phyloP scores from a whole-genome alignment of 2,329 filamentous ascomycete species.

The Sporothrix curviconia region DNA sequence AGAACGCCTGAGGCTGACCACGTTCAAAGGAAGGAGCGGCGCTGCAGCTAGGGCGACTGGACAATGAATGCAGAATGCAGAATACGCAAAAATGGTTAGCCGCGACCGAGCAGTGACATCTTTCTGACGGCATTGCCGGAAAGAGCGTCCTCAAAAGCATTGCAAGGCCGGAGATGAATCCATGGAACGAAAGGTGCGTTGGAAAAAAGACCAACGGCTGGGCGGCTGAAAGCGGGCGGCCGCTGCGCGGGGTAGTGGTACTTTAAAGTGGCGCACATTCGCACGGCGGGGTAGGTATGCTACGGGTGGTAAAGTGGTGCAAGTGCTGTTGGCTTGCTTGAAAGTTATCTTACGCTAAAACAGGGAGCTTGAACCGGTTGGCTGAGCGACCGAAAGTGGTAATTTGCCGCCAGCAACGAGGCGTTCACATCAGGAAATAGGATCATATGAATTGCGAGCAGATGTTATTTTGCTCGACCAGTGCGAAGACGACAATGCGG shows the following conservation, averaged over 20 bases:
- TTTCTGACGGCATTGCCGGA: no score
- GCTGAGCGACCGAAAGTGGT: slow-evolving; percentile 8
- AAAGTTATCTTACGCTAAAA: no score
- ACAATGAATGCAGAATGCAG: not conserved
- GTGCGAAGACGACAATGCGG: no score
- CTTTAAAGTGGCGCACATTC: not conserved
- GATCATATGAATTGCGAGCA: no score
- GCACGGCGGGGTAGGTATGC: not conserved
- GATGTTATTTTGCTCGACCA: no score
- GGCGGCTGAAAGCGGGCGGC: slow-evolving; percentile 4
- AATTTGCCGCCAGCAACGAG: not conserved
- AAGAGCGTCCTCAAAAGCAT: no score
- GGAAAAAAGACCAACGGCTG: not conserved
- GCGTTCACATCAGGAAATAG: not conserved
- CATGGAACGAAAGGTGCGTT: not conserved
- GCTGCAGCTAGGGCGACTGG: not conserved
- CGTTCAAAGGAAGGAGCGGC: not conserved
- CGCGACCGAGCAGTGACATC: not conserved
- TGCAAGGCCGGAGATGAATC: not conserved
- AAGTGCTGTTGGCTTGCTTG: not conserved
- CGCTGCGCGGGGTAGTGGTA: not conserved
- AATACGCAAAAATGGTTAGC: no score
- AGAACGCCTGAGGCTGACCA: not conserved
- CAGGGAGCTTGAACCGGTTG: not conserved
- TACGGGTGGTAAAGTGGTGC: not conserved